Percentiles rank a stretch among this genome's conserved stretches.
These are phyloP conservation scores for Metschnikowia gelsemii DNA, from an alignment of 805 yeast species.

Conservation along the genomic window DNA sequence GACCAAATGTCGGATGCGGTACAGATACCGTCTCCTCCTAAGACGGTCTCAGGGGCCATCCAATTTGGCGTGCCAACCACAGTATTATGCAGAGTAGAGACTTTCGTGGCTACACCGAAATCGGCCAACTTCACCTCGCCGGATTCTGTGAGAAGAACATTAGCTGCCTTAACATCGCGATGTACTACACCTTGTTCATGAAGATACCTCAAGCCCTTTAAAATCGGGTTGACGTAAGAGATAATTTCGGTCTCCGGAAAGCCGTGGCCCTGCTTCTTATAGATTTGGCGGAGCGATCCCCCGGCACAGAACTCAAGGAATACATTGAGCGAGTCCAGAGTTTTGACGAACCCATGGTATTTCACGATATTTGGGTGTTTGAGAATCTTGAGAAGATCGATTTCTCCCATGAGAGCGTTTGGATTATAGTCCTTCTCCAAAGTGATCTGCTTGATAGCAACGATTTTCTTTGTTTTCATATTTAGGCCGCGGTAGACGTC, in stretches of 20 bases:
- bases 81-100: constrained; percentile 30
- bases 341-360: constrained; percentile 65
- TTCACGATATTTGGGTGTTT: constrained; percentile 46
- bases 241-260: constrained; percentile 55
- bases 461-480: constrained; percentile 58
- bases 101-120: constrained; percentile 87
- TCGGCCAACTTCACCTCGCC: constrained; percentile 24
- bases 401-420: constrained; percentile 60
- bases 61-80: constrained; percentile 91
- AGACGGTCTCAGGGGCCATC: constrained; percentile 98
- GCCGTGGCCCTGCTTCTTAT: constrained; percentile 46
- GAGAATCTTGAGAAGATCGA: constrained; percentile 59
- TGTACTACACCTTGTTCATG: constrained; percentile 76
- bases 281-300: constrained; percentile 61
- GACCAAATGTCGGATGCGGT: constrained; percentile 93
- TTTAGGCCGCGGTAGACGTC: constrained; percentile 77
- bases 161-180: constrained; percentile 68
- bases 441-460: constrained; percentile 79
- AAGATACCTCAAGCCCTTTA: constrained; percentile 60
- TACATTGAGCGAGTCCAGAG: constrained; percentile 51
- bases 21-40: constrained; percentile 76
- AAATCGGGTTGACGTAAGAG: constrained; percentile 37
- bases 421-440: constrained; percentile 50
- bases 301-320: constrained; percentile 58
- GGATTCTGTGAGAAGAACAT: constrained; percentile 20